Percentiles rank a stretch among this genome's conserved stretches.
These are phyloP conservation scores for Termitomyces bulborhizus DNA, from an alignment of 768 basidiomycete species.

Conservation along the genomic window DNA sequence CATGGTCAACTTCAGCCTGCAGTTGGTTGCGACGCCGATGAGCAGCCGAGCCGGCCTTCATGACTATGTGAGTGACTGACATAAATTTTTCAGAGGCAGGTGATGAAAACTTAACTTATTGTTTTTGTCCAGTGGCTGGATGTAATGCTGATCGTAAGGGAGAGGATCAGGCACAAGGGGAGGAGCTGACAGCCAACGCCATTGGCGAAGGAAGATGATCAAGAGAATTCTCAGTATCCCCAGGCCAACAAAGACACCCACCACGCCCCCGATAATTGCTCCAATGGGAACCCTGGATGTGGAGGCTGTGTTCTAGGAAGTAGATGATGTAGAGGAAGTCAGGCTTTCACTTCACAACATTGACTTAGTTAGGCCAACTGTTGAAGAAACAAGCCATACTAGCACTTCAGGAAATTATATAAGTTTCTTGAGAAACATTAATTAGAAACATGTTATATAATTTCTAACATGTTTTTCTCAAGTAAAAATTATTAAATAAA, in stretches of 20 bases:
- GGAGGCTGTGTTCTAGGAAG: not conserved
- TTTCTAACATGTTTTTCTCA: too few species aligned
- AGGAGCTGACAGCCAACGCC: too few species aligned
- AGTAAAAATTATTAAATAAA: too few species aligned
- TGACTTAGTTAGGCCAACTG: too few species aligned
- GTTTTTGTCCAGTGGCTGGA: not conserved
- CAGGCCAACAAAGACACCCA: not conserved
- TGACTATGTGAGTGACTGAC: not conserved
- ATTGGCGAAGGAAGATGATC: not conserved
- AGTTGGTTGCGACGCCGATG: not conserved
- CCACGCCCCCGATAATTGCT: not conserved
- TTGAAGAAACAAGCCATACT: not conserved
- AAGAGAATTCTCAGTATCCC: not conserved
- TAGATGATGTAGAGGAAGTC: not conserved
- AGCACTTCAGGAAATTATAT: too few species aligned
- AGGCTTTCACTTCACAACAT: too few species aligned
- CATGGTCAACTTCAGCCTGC: not conserved
- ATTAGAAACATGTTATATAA: too few species aligned
- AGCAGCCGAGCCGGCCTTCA: not conserved
- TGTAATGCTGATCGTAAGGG: not conserved
- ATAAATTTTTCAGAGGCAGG: not conserved
- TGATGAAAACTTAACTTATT: not conserved
- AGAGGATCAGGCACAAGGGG: not conserved
- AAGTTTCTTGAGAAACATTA: too few species aligned
- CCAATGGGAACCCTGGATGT: not conserved